Evolutionary conservation across 345 rosid genomes (phyloP).

Genomic region (Iberis pinnata): DNA sequence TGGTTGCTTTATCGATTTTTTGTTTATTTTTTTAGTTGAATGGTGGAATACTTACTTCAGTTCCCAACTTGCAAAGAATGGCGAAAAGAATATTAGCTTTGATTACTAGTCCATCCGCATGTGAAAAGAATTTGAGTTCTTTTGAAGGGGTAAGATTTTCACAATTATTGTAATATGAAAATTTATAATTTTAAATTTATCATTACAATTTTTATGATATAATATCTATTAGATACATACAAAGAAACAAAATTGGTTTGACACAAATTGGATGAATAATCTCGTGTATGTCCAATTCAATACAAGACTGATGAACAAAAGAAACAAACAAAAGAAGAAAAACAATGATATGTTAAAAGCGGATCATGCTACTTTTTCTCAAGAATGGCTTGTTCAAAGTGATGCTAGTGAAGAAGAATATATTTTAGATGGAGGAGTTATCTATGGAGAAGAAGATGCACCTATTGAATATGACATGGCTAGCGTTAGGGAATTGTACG

Average conservation of each 20-base stretch:
- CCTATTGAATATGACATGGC: too few relatives aligned
- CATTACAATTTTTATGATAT: too few relatives aligned
- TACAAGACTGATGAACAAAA: not conserved
- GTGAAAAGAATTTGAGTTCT: not conserved
- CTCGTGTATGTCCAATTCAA: conserved; percentile 8
- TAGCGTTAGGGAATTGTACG: too few relatives aligned
- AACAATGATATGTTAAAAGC: not conserved
- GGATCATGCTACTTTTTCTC: not conserved
- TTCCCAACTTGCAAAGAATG: conserved; percentile 1
- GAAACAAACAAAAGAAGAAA: not conserved
- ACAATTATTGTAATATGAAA: too few relatives aligned
- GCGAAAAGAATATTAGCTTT: not conserved
- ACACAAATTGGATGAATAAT: not conserved
- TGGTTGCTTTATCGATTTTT: too few relatives aligned
- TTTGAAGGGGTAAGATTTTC: not conserved
- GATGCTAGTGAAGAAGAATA: too few relatives aligned
- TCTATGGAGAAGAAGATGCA: too few relatives aligned
- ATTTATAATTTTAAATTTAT: too few relatives aligned
- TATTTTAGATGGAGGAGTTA: too few relatives aligned
- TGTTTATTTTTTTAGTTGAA: conserved; percentile 3
- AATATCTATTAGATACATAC: conserved; percentile 10
- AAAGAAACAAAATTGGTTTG: not conserved
- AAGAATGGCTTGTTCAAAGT: too few relatives aligned
- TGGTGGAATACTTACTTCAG: not conserved
- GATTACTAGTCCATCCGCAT: not conserved